These are phyloP conservation scores for Lactarius quietus DNA, from an alignment of 768 basidiomycete genomes.

Conservation along the genomic window DNA sequence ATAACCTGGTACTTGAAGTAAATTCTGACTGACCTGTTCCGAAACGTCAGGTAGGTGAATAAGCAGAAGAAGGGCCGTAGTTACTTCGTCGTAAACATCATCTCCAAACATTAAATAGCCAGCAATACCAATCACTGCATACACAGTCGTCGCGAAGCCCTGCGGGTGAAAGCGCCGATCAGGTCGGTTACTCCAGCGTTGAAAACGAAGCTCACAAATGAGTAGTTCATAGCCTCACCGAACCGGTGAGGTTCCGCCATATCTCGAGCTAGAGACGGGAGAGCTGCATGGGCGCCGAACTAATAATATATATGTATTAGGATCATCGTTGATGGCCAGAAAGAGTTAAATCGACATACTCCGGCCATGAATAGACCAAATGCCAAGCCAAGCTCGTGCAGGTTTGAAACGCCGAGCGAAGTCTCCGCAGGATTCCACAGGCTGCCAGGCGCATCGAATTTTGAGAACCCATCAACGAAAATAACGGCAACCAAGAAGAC, in stretches of 20 bases:
- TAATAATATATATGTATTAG: slow-evolving; percentile 31
- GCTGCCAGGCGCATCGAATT: slow-evolving; percentile 72
- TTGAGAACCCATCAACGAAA: slow-evolving; percentile 77
- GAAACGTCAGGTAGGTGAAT: slow-evolving; percentile 4
- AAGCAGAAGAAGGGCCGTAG: slow-evolving; percentile 24
- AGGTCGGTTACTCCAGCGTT: slow-evolving; percentile 17
- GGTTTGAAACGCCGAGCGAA: slow-evolving; percentile 48
- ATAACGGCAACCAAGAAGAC: slow-evolving; percentile 72
- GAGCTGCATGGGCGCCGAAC: slow-evolving; percentile 91
- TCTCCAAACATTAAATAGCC: slow-evolving; percentile 94
- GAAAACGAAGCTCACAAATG: slow-evolving; percentile 56
- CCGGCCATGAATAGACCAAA: slow-evolving; percentile 94
- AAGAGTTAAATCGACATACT: slow-evolving; percentile 40
- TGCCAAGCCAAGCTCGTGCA: slow-evolving; percentile 64
- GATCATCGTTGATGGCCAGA: background rate
- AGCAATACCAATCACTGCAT: slow-evolving; percentile 60
- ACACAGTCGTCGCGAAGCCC: slow-evolving; percentile 27
- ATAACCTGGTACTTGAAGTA: slow-evolving; percentile 70
- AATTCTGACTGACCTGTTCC: slow-evolving; percentile 72
- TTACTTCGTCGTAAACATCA: slow-evolving; percentile 74
- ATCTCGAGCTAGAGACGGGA: slow-evolving; percentile 86
- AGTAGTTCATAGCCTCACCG: slow-evolving; percentile 76
- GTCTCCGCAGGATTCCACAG: slow-evolving; percentile 75
- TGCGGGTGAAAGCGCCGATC: background rate
- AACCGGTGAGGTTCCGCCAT: slow-evolving; percentile 84